Evolutionary conservation across 768 basidiomycete species (phyloP).

Genomic region (Guyanaporus albipodus): DNA sequence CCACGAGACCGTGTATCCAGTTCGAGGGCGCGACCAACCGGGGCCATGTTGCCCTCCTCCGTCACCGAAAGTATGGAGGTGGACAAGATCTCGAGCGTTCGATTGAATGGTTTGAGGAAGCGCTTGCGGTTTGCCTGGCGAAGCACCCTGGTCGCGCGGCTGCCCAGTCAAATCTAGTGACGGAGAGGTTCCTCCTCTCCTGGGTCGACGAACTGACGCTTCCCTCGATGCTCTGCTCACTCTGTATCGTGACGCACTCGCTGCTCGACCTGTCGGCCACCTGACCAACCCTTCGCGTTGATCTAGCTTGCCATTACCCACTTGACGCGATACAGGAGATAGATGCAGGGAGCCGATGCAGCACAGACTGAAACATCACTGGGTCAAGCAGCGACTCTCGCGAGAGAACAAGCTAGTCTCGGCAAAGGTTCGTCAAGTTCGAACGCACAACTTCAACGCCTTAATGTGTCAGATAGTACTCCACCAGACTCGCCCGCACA

Average conservation of each 20-base stretch:
- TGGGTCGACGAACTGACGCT: not conserved
- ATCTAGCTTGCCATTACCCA: not conserved
- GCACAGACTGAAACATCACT: not conserved
- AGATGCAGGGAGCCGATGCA: no score
- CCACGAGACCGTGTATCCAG: not conserved
- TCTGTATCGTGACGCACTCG: not conserved
- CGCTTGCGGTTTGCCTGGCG: not conserved
- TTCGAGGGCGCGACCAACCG: not conserved
- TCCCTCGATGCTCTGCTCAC: not conserved
- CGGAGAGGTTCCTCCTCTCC: not conserved
- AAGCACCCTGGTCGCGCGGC: slow-evolving; percentile 4
- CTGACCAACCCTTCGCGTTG: not conserved
- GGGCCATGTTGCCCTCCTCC: not conserved
- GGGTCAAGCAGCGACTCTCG: no score
- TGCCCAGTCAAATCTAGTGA: slow-evolving; percentile 1
- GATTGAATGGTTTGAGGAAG: not conserved
- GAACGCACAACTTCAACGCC: no score
- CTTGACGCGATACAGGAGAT: not conserved
- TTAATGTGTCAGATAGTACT: no score
- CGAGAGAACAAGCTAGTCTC: no score
- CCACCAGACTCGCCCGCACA: no score
- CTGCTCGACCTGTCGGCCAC: no score
- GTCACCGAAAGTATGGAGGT: not conserved
- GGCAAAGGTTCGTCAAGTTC: no score
- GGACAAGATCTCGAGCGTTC: not conserved